These are phyloP conservation scores for Funneliformis geosporum DNA, from an alignment of 192 early-diverging fungal species.

Conservation along the genomic window DNA sequence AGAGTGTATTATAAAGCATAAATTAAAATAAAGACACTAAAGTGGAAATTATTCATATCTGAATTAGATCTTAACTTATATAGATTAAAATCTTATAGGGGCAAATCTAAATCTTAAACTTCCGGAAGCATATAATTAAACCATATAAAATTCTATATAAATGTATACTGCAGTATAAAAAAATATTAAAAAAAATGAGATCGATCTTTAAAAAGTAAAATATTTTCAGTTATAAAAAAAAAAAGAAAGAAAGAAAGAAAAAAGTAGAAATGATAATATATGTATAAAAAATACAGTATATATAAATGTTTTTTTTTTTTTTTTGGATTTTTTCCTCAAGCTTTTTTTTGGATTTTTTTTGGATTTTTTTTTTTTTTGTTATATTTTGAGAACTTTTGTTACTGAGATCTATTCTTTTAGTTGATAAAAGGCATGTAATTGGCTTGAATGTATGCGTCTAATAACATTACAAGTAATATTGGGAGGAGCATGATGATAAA, in stretches of 20 bases:
- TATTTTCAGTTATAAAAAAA: not conserved
- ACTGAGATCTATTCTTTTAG: not conserved
- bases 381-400: not conserved
- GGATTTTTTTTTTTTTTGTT: not conserved
- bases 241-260: not conserved
- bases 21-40: not conserved
- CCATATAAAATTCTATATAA: not conserved
- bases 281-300: not conserved
- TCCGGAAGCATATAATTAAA: not conserved
- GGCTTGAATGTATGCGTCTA: conserved; percentile 12
- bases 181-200: not conserved
- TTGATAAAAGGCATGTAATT: not conserved
- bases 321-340: not conserved
- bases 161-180: not conserved
- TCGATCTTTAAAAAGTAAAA: not conserved
- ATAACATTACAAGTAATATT: conserved; percentile 16
- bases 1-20: not conserved
- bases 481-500: conserved; percentile 8
- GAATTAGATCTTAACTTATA: not conserved
- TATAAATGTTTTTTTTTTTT: not conserved
- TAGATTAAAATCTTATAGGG: not conserved
- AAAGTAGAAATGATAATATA: not conserved
- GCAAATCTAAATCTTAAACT: not conserved
- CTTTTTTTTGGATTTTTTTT: not conserved
- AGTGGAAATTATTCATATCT: not conserved